Base-by-base conservation (phyloP, 345 rosid genomes). In the Jatropha curcas region DNA sequence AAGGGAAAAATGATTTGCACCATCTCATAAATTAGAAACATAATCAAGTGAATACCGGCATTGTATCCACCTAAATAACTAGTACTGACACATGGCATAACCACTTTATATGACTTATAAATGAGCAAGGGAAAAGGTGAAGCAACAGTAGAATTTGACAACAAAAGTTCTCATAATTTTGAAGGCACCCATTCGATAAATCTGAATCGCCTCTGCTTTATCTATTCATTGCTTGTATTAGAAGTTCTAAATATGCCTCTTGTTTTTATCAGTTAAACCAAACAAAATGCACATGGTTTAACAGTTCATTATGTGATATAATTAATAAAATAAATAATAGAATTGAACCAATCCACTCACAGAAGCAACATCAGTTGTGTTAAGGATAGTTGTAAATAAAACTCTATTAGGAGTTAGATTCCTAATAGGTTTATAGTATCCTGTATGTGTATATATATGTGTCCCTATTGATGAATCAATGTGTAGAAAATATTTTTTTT, bases 321-420 rank as follows among this genome's bases (percentile, higher is more conserved):
- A 12, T 46, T 46, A 46, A 46, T 12, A 2, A 62, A 62, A 61
- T 61, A 62, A 62, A 62, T 62, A 19, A 41, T 5, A 39, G 41
- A 31, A 3, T 41, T 3, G 34, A 50, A 67, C 22, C 27, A 24
- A 4, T 77, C 22, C 73, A 86, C 97, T 92, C 71, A 90, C 94
- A 51, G 86, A 58, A 65, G 28, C 50, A 13, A 82, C 73, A 76
- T 86, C 72, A 27, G 86, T 84, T n/a, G n/a, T n/a, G n/a, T n/a
- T n/a, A n/a, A n/a, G n/a, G n/a, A n/a, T n/a, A n/a, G n/a, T n/a
- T n/a, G n/a, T n/a, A n/a, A n/a, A n/a, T n/a, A n/a, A n/a, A n/a
- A n/a, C n/a, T n/a, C n/a, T n/a, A n/a, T n/a, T n/a, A n/a, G n/a
- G n/a, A n/a, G n/a, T n/a, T n/a, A n/a, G n/a, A n/a, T n/a, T n/a